phyloP scores from a whole-genome alignment of 2,329 filamentous ascomycete species.

The Oidium heveae region DNA sequence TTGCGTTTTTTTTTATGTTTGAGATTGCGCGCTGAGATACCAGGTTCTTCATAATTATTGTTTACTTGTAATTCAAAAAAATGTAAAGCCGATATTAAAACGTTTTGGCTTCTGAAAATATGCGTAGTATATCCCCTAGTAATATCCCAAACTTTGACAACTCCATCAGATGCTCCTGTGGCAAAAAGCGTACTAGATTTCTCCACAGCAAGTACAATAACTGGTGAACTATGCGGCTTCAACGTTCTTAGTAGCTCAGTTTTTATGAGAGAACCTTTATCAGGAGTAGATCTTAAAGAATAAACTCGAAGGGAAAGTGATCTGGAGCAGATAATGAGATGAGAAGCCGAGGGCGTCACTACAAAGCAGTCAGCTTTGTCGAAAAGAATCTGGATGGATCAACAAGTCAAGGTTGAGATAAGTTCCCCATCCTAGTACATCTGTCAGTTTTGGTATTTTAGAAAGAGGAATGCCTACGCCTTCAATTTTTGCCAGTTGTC shows the following conservation, averaged over 20 bases:
- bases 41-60: constrained; percentile 15
- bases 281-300: constrained; percentile 33
- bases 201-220: constrained; percentile 67
- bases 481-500: constrained; percentile 64
- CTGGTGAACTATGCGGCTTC: constrained; percentile 75
- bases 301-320: constrained; percentile 94
- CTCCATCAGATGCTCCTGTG: constrained; percentile 78
- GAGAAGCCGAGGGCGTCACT: constrained; percentile 74
- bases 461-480: constrained; percentile 30
- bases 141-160: constrained; percentile 94
- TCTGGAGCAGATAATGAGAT: constrained; percentile 75
- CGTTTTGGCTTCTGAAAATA: constrained; percentile 80
- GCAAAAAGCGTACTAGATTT: constrained; percentile 71
- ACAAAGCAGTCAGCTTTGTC: constrained; percentile 6
- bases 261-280: constrained; percentile 30
- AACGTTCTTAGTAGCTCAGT: constrained; percentile 50
- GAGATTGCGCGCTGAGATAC: constrained; percentile 17
- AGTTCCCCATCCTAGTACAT: constrained; percentile 42
- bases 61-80: constrained; percentile 55
- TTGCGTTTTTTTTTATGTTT: constrained; percentile 20
- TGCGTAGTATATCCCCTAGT: constrained; percentile 75
- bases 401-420: constrained; percentile 49
- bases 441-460: constrained; percentile 8
- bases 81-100: constrained; percentile 67
- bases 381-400: constrained; percentile 8